Base-by-base conservation (phyloP, 257 asterid genomes). In the Cynanchum wilfordii region DNA sequence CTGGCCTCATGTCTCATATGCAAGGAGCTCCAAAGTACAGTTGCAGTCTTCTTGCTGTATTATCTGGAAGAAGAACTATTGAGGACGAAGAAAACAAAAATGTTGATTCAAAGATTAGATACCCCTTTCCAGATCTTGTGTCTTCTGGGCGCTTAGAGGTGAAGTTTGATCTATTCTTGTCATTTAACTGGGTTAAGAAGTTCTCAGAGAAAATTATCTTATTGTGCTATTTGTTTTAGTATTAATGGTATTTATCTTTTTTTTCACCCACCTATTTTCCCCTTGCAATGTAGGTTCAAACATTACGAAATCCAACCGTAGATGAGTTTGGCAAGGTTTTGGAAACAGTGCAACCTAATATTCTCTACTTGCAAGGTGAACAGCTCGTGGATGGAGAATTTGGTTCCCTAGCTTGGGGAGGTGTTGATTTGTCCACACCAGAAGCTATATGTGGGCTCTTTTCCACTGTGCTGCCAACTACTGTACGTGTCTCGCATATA, bases 101-200 rank as follows among this genome's bases (percentile, higher is more conserved):
- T 80, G 89, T 68, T 5, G 82, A 76, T 70, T 90, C 79, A 73
- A 87, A 64, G 69, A 73, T 72, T 3, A 79, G 79, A 76, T 95
- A 86, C 75, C 93, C 94, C 47, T 87, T 85, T 72, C 95, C 96
- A 0, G 90, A 87, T 75, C 82, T 89, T 56, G 90, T 49, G 38
- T 88, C 99, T 24, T 82, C 97, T 0, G 96, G 97, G 60, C 97
- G 91, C 64, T 79, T 95, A 75, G 99, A 95, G 97, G 99, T 95
- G 77, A 68, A 67, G 27, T 69, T 78, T 66, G 52, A 67, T 79
- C 74, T 51, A 68, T 19, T 50, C 54, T 25, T 24, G 12, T 54
- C 59, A 54, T 54, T 15, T 29, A 65, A 9, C 24, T 63, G 36
- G 47, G 15, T 33, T 63, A 5, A 7, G n/a, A 19, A 40, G 10